phyloP scores from a whole-genome alignment of 2,329 filamentous ascomycete species.

The Hyphodiscus sp. region DNA sequence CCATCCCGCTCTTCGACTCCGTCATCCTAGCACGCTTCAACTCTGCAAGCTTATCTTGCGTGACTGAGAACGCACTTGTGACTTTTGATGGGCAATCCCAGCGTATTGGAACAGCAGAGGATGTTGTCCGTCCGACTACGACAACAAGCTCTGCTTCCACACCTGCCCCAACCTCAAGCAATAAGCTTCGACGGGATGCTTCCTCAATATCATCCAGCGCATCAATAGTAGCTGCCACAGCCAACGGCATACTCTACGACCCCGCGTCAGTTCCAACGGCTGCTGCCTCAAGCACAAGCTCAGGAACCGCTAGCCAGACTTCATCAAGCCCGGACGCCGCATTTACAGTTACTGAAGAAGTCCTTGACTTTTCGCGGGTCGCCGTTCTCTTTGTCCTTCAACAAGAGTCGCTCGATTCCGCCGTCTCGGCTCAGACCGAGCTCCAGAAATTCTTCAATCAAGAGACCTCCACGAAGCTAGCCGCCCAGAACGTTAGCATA shows the following conservation, averaged over 20 bases:
- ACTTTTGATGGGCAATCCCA: constrained; percentile 60
- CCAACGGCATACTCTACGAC: background rate
- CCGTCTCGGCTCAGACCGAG: constrained; percentile 45
- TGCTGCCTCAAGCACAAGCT: constrained; percentile 8
- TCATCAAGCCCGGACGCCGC: constrained; percentile 10
- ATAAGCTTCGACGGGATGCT: constrained; percentile 7
- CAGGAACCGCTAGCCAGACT: constrained; percentile 5
- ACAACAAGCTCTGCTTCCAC: constrained; percentile 7
- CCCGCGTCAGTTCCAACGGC: constrained; percentile 6
- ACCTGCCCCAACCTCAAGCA: background rate
- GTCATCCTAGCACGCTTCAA: constrained; percentile 19
- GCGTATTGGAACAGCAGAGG: constrained; percentile 13
- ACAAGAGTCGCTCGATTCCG: constrained; percentile 42
- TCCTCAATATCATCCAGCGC: background rate
- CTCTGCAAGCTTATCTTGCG: constrained; percentile 64
- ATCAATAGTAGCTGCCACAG: background rate
- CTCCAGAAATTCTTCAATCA: constrained; percentile 49
- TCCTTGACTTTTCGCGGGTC: constrained; percentile 57
- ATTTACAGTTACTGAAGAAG: constrained; percentile 48
- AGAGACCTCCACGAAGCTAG: constrained; percentile 10
- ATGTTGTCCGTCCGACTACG: constrained; percentile 2
- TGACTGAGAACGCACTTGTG: constrained; percentile 78
- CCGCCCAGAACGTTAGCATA: constrained; percentile 24
- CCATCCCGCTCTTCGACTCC: constrained; percentile 64
- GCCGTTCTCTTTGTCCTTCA: constrained; percentile 57